phyloP scores from a whole-genome alignment of 1,284 basidiomycete genomes.

The Mycena citricolor region DNA sequence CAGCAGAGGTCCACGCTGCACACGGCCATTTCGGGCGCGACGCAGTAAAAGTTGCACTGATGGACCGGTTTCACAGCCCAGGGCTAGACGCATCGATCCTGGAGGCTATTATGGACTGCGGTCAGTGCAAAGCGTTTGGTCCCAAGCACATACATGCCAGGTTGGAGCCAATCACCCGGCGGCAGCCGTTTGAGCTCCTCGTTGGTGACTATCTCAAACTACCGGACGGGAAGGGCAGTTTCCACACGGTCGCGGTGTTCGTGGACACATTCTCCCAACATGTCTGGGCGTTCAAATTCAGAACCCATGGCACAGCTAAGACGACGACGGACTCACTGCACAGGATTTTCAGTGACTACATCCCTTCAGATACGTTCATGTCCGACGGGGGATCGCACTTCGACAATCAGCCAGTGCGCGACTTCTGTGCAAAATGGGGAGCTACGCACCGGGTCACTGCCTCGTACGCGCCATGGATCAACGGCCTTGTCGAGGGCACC shows the following conservation, averaged over 20 bases:
- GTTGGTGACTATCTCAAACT: conserved; percentile 35
- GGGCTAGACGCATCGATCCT: conserved; percentile 31
- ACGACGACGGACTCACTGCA: conserved; percentile 27
- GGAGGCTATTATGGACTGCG: conserved; percentile 32
- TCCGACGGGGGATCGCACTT: conserved; percentile 40
- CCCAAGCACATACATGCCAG: conserved; percentile 32
- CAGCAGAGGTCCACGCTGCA: conserved; percentile 23
- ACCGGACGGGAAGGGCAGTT: conserved; percentile 34
- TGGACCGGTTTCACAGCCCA: conserved; percentile 31
- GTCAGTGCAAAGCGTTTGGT: conserved; percentile 29
- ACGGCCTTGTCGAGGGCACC: conserved; percentile 16
- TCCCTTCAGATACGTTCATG: conserved; percentile 34
- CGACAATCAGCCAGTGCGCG: conserved; percentile 26
- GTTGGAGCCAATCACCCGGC: conserved; percentile 35
- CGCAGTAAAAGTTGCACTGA: conserved; percentile 28
- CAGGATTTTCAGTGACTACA: conserved; percentile 26
- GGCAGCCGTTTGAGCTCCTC: conserved; percentile 37
- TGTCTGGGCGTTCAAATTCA: conserved; percentile 2
- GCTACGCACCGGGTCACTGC: conserved; percentile 25
- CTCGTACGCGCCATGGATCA: conserved; percentile 38
- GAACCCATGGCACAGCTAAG: conserved; percentile 14
- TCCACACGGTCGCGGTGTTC: conserved; percentile 8
- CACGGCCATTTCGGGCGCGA: conserved; percentile 34
- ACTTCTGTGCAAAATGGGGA: background rate
- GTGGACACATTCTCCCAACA: conserved; percentile 4